phyloP scores from a whole-genome alignment of 2,329 filamentous ascomycete genomes.

The Mycosphaerella arachidis region DNA sequence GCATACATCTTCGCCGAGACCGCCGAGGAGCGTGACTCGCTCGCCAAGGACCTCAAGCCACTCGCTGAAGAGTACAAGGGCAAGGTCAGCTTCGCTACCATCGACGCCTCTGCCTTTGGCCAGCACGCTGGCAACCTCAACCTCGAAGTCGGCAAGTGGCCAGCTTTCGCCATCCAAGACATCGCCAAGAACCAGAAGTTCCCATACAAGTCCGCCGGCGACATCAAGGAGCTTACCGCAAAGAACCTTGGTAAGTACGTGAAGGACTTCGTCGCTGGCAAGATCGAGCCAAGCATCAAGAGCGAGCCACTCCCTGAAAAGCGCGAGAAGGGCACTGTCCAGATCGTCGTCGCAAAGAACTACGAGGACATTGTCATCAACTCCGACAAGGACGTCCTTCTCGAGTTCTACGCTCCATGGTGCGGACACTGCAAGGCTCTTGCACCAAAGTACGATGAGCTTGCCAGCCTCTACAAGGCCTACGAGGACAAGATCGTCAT shows the following conservation, averaged over 20 bases:
- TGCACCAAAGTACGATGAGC: constrained; percentile 64
- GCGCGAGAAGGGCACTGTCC: constrained; percentile 76
- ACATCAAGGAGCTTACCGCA: constrained; percentile 71
- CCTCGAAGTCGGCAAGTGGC: constrained; percentile 92
- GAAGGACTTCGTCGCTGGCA: constrained; percentile 76
- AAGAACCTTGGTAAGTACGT: constrained; percentile 77
- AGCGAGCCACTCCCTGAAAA: constrained; percentile 93
- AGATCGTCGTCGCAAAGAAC: constrained; percentile 84
- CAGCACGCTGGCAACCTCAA: constrained; percentile 96
- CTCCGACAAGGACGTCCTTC: constrained; percentile 90
- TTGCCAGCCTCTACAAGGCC: constrained; percentile 53
- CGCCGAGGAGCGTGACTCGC: constrained; percentile 76
- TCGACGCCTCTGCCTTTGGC: constrained; percentile 90
- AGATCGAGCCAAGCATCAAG: constrained; percentile 95
- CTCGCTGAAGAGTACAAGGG: constrained; percentile 90
- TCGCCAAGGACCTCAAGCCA: constrained; percentile 73
- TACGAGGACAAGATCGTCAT: constrained; percentile 52
- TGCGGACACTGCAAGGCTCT: constrained; percentile 68
- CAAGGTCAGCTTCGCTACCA: constrained; percentile 94
- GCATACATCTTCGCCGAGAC: constrained; percentile 98
- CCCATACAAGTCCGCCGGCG: constrained; percentile 65
- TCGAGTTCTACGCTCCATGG: constrained; percentile 97
- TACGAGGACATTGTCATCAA: constrained; percentile 90
- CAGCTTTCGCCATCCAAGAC: constrained; percentile 96
- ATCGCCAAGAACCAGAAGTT: constrained; percentile 94